Base-by-base conservation (phyloP, 768 basidiomycete species). In the Mycena galopus region DNA sequence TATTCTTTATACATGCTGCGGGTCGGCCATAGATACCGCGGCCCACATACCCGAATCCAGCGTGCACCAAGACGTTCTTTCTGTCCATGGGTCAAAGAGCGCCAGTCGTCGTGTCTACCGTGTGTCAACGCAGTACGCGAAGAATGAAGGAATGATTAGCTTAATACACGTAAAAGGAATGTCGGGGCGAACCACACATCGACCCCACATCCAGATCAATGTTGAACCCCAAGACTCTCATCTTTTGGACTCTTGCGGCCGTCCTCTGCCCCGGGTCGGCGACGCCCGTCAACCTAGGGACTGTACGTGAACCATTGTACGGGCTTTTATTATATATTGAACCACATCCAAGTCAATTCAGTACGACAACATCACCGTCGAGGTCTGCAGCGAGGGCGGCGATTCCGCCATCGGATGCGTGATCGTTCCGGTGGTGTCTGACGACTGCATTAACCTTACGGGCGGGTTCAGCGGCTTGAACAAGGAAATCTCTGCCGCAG, bases 401-500 rank as follows among this genome's bases (percentile, higher is more conserved):
- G 2, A 8, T 9, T 16, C 39, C 17, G 12, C 39, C 9, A 42
- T 11, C 19, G 53, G 65, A n/a, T 56, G 65, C 19, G 65, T 58
- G n/a, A 21, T 19, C 27, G 17, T 66, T 19, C 65, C 65, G 5
- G 19, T 47, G 17, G 55, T 57, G 16, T 66, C 65, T 42, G 65
- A 57, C 37, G 4, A 14, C 55, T 66, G 65, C 53, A 12, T 66
- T 55, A 32, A 57, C 37, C 37, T 65, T 7, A 55, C 32, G 6
- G 64, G 64, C 30, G 64, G 64, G 8, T 21, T 65, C 21, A 65
- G 64, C 53, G 56, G 25, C 65, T 27, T 66, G 23, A 42, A 66
- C 37, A 42, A 57, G 55, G 65, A 66, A n/a, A 66, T 66, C 29
- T 30, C 65, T 2, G 14, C 30, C 29, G 65, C 65, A 3, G 11